These are phyloP conservation scores for Xylariales sp. DNA, from an alignment of 2,329 filamentous ascomycete genomes.

Conservation along the genomic window DNA sequence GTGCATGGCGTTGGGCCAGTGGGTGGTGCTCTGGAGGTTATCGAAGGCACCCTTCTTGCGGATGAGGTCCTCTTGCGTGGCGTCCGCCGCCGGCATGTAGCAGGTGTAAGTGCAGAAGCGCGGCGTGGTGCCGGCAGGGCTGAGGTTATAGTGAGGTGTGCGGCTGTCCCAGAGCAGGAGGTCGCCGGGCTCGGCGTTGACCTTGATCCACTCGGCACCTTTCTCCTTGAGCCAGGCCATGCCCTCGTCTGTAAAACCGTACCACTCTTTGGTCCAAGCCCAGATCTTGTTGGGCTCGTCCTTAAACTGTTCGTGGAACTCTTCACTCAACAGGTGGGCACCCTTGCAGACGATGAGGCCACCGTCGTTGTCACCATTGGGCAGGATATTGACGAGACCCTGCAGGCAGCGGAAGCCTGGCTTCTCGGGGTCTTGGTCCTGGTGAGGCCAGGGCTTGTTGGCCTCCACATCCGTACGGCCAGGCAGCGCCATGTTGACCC, in stretches of 20 bases:
- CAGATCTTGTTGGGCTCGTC: slow-evolving; percentile 24
- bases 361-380: slow-evolving; percentile 28
- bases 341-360: slow-evolving; percentile 28
- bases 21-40: slow-evolving; percentile 31
- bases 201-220: slow-evolving; percentile 28
- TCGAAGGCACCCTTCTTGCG: slow-evolving; percentile 37
- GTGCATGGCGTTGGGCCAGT: slow-evolving; percentile 32
- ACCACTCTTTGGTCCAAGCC: slow-evolving; percentile 29
- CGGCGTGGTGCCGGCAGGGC: slow-evolving; percentile 22
- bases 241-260: slow-evolving; percentile 29
- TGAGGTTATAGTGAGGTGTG: slow-evolving; percentile 36
- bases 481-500: slow-evolving; percentile 38
- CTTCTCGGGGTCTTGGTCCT: slow-evolving; percentile 37
- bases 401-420: slow-evolving; percentile 46
- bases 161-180: slow-evolving; percentile 30
- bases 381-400: slow-evolving; percentile 40
- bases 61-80: slow-evolving; percentile 31
- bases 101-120: slow-evolving; percentile 33
- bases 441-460: slow-evolving; percentile 41
- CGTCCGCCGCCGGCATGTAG: slow-evolving; percentile 34
- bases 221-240: slow-evolving; percentile 30
- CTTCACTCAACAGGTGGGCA: slow-evolving; percentile 20
- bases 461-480: slow-evolving; percentile 23
- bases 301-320: slow-evolving; percentile 28
- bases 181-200: slow-evolving; percentile 37